Evolutionary conservation across 495 filamentous ascomycete species (phyloP).

Genomic region (Penicillium verhagenii): DNA sequence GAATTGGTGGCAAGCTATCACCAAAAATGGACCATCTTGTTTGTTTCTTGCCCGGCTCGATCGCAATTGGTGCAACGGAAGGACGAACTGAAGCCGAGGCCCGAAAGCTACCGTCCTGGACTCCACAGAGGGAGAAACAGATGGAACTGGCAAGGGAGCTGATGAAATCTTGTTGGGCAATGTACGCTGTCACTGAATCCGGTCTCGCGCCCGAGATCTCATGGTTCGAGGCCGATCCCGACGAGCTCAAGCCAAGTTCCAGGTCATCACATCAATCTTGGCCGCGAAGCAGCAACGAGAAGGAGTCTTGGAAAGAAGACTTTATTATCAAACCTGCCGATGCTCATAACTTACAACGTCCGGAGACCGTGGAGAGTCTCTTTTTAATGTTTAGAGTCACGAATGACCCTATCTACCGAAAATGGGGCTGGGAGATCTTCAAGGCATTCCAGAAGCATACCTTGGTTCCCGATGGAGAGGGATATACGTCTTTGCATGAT

Average conservation of each 20-base stretch:
- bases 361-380: constrained; percentile 81
- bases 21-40: constrained; percentile 95
- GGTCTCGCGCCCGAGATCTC: constrained; percentile 81
- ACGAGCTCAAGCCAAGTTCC: not conserved
- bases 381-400: constrained; percentile 93
- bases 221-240: constrained; percentile 67
- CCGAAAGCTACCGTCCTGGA: constrained; percentile 60
- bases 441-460: constrained; percentile 73
- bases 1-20: constrained; percentile 56
- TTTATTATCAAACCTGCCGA: constrained; percentile 65
- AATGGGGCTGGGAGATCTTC: constrained; percentile 94
- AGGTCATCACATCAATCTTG: not conserved
- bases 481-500: constrained; percentile 26
- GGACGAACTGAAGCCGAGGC: constrained; percentile 66
- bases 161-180: constrained; percentile 86
- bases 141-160: constrained; percentile 75
- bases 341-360: constrained; percentile 77
- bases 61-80: constrained; percentile 73
- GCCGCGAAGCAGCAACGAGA: constrained; percentile 3
- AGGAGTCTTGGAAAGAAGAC: constrained; percentile 40
- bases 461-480: constrained; percentile 58
- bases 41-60: constrained; percentile 87
- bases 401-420: constrained; percentile 70
- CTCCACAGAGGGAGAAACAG: constrained; percentile 66
- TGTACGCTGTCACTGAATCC: constrained; percentile 79